These are phyloP conservation scores for Boletus sp. DNA, from an alignment of 768 basidiomycete species.

Conservation along the genomic window DNA sequence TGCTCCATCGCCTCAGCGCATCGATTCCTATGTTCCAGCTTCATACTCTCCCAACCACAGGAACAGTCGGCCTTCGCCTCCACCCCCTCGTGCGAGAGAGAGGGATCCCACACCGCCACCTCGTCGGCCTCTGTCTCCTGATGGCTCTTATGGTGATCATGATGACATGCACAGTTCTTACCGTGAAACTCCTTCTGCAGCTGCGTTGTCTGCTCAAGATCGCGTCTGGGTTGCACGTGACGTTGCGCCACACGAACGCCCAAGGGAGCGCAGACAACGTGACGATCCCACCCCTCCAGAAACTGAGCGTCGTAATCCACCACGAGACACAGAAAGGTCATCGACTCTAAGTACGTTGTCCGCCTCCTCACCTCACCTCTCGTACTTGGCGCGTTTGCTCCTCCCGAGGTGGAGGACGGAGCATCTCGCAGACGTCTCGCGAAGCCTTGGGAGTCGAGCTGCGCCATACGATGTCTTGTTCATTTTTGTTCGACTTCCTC, in stretches of 20 bases:
- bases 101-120: conserved; percentile 19
- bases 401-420: conserved; percentile 37
- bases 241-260: conserved; percentile 10
- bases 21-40: conserved; percentile 29
- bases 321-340: conserved; percentile 31
- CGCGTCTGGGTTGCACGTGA: conserved; percentile 22
- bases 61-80: conserved; percentile 19
- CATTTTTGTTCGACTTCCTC: conserved; percentile 38
- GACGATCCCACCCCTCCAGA: conserved; percentile 21
- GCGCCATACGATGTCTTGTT: conserved; percentile 28
- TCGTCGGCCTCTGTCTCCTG: conserved; percentile 24
- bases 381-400: conserved; percentile 37
- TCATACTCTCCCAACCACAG: conserved; percentile 24
- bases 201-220: conserved; percentile 21
- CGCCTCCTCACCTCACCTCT: conserved; percentile 38
- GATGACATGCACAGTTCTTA: conserved; percentile 17
- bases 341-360: conserved; percentile 47
- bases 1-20: conserved; percentile 16
- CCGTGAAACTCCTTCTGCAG: conserved; percentile 19
- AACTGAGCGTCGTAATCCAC: conserved; percentile 22
- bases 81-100: conserved; percentile 25
- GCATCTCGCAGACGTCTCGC: conserved; percentile 36
- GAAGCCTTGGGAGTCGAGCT: conserved; percentile 47
- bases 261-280: conserved; percentile 25
- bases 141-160: conserved; percentile 21